Base-by-base conservation (phyloP, 208 protist species). In the Crithidia acanthocephali region DNA sequence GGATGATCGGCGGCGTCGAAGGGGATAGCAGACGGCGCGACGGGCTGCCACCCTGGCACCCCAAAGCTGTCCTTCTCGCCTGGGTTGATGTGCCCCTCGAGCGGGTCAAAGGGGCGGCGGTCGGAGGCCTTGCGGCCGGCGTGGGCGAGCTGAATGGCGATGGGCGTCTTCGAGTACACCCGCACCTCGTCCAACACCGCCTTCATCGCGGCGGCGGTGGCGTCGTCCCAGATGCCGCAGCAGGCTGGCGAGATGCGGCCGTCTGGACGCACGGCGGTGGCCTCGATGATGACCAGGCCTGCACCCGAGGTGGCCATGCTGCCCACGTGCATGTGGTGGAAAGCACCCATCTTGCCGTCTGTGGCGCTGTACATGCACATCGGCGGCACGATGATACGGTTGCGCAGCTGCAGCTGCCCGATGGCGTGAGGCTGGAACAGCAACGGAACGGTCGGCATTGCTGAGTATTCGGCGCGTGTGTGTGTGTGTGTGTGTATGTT, bases 121-220 rank as follows among this genome's bases (percentile, higher is more conserved):
- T 4, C 6, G 16, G 68, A 81, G 0, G 62, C 80, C 50, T 88
- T 92, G 40, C 90, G 73, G 23, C 90, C 90, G 20, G 83, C 72
- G 73, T 95, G 90, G 23, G 80, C 63, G 32, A 95, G 88, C 79
- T 95, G 90, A 68, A 95, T 87, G 13, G 73, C 77, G 47, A 95
- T 94, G 10, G 71, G 72, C 20, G 56, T 68, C 18, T 66, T 22
- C 7, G 50, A 61, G 57, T 85, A 80, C 47, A 42, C n/a, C 15
- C 81, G 86, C 9, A 91, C 77, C 8, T 45, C 72, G 42, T 80
- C 73, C 28, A 78, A 62, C 22, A 88, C 71, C n/a, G 16, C 40
- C 44, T 79, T 81, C 52, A 84, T 86, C 15, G 71, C 72, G 2
- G 22, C 80, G 1, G 80, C 68, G 32, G 79, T 74, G 7, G 40